Evolutionary conservation across 2,329 filamentous ascomycete species (phyloP), one percentile per base, ranked within the genome.

Genomic region (Botrytis sinoallii): DNA sequence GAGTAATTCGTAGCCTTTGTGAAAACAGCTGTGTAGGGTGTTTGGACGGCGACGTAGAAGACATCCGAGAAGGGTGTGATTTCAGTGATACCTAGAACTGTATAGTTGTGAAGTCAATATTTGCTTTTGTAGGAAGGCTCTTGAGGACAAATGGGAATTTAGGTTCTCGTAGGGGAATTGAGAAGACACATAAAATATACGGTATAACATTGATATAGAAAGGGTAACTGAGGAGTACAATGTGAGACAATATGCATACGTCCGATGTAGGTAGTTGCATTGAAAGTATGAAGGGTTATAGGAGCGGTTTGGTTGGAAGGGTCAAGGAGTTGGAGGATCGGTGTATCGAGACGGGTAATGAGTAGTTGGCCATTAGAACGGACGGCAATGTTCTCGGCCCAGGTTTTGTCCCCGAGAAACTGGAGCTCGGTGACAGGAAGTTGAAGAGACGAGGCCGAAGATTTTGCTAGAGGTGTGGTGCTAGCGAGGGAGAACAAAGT

Each of bases 311-410:
- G 42, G 1, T 69, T 70, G 22, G 69, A 48, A 18, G 82, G 82
- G 67, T 83, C 76, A 63, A 84, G 74, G 42, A 82, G 76, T 74
- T 79, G 79, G 8, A 84, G 75, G 68, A 82, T 78, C 7, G 82
- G 79, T 38, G 66, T 65, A 66, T 80, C 79, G 22, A 84, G 73
- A 5, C 80, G 73, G 18, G 79, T 77, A 25, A 81, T 78, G 40
- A 84, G 79, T 32, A 84, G 75, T 46, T 81, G 79, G 29, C 81
- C 82, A 61, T 83, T 83, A 14, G 78, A 70, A 29, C 80, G 82
- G 5, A 82, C 70, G 18, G 79, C 81, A 42, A 84, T 76, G 68
- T 84, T 84, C 75, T 85, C 83, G 20, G 60, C 65, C 76, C 73
- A 76, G 29, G 42, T 75, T 60, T 70, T 60, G 38, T 66, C 60